Evolutionary conservation across 1,284 basidiomycete genomes (phyloP).

Genomic region (Cystobasidium pallidum): DNA sequence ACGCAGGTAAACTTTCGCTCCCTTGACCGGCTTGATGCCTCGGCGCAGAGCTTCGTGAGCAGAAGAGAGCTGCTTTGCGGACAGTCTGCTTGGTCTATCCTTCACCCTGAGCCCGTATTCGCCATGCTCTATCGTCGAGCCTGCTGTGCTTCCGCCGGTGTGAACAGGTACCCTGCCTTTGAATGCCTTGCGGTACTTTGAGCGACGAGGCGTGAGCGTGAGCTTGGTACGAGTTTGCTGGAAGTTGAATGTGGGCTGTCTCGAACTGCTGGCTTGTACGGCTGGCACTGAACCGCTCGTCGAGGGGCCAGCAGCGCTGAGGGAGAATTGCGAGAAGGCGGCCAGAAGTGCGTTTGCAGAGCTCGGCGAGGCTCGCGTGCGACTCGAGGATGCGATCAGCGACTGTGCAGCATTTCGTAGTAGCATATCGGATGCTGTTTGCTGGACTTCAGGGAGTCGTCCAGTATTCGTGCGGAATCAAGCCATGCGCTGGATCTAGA

Average conservation of each 20-base stretch:
- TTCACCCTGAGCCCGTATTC: slow-evolving; percentile 90
- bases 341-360: not conserved
- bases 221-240: slow-evolving; percentile 50
- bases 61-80: slow-evolving; percentile 84
- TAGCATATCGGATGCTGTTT: not conserved
- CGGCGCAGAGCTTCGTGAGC: slow-evolving; percentile 87
- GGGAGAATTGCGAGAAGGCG: slow-evolving; percentile 22
- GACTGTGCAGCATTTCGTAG: slow-evolving; percentile 15
- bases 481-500: not conserved
- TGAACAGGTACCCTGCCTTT: slow-evolving; percentile 54
- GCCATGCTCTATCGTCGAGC: slow-evolving; percentile 88
- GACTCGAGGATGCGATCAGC: not conserved
- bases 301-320: slow-evolving; percentile 7
- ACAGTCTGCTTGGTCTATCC: slow-evolving; percentile 74
- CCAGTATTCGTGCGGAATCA: not conserved
- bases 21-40: slow-evolving; percentile 89
- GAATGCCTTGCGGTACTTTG: slow-evolving; percentile 53
- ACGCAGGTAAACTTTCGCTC: slow-evolving; percentile 70
- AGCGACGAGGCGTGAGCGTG: slow-evolving; percentile 49
- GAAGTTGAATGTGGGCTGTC: slow-evolving; percentile 3
- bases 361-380: not conserved
- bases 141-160: slow-evolving; percentile 84
- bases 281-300: not conserved
- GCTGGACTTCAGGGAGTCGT: not conserved
- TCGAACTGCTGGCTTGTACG: slow-evolving; percentile 15